Evolutionary conservation across 805 yeast species (phyloP).

Genomic region (Kodamaea jinghongensis): DNA sequence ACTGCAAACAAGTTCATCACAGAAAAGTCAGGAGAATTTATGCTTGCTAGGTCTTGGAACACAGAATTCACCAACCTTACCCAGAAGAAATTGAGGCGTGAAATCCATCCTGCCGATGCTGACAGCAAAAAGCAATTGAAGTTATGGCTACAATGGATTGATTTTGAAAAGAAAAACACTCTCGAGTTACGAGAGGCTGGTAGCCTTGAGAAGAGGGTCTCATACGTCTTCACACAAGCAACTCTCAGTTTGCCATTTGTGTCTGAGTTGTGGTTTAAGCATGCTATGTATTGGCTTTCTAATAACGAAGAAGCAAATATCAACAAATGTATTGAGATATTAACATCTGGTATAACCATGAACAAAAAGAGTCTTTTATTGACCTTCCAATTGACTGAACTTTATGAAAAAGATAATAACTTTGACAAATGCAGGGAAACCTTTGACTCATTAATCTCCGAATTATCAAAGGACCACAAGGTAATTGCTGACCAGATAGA

Average conservation of each 20-base stretch:
- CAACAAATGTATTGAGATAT: slow-evolving; percentile 42
- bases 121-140: slow-evolving; percentile 41
- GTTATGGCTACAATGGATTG: slow-evolving; percentile 72
- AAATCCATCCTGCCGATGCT: slow-evolving; percentile 28
- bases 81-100: slow-evolving; percentile 44
- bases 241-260: slow-evolving; percentile 57
- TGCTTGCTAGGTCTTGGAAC: slow-evolving; percentile 79
- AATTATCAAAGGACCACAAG: slow-evolving; percentile 39
- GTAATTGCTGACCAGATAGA: slow-evolving; percentile 21
- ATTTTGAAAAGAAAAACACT: slow-evolving; percentile 74
- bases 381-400: slow-evolving; percentile 64
- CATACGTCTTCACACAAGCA: slow-evolving; percentile 71
- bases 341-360: slow-evolving; percentile 54
- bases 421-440: slow-evolving; percentile 47
- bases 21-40: slow-evolving; percentile 78
- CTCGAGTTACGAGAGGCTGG: slow-evolving; percentile 52
- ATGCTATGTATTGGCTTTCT: slow-evolving; percentile 35
- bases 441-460: slow-evolving; percentile 51
- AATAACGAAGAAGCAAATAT: slow-evolving; percentile 38
- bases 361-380: slow-evolving; percentile 72
- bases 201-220: slow-evolving; percentile 53
- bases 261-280: slow-evolving; percentile 78
- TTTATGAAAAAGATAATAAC: slow-evolving; percentile 58
- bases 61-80: slow-evolving; percentile 67
- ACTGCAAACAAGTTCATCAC: slow-evolving; percentile 83